These are phyloP conservation scores for Striga asiatica DNA, from an alignment of 257 asterid species.

Conservation along the genomic window DNA sequence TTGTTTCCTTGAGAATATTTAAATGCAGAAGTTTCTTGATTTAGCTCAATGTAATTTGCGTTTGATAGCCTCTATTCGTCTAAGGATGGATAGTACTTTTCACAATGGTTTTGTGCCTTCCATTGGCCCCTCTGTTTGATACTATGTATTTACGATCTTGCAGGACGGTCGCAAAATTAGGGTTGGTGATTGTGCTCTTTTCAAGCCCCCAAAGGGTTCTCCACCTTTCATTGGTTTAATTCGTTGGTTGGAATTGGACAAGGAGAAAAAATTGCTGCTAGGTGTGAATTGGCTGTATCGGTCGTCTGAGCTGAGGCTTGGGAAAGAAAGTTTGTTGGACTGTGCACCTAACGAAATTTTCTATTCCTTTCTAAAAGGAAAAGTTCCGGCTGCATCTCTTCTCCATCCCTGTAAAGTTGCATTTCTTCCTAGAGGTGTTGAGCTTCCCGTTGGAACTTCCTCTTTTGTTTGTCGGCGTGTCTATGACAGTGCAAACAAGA, in stretches of 20 bases:
- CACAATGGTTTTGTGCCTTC: background rate
- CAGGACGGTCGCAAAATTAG: slow-evolving; percentile 63
- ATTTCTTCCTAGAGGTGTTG: slow-evolving; percentile 81
- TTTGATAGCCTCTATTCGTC: background rate
- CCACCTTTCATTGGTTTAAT: slow-evolving; percentile 72
- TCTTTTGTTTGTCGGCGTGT: slow-evolving; percentile 80
- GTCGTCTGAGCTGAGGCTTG: slow-evolving; percentile 50
- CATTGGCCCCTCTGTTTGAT: background rate
- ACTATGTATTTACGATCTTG: slow-evolving; percentile 8
- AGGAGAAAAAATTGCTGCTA: slow-evolving; percentile 38
- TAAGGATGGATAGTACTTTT: background rate
- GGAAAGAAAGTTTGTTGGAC: slow-evolving; percentile 52
- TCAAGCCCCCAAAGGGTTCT: slow-evolving; percentile 54
- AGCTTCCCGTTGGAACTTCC: slow-evolving; percentile 62
- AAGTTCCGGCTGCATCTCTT: slow-evolving; percentile 72
- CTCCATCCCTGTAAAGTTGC: slow-evolving; percentile 97
- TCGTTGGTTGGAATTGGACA: slow-evolving; percentile 31
- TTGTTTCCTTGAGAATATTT: background rate
- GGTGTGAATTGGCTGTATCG: slow-evolving; percentile 87
- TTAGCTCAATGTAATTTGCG: background rate
- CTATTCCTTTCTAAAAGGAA: slow-evolving; percentile 78
- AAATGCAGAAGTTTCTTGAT: background rate
- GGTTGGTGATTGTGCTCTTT: slow-evolving; percentile 73
- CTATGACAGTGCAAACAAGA: slow-evolving; percentile 48
- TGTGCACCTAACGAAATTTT: slow-evolving; percentile 77